Percentiles rank a stretch among this genome's conserved stretches.
Conservation (phyloP, 116 monocot species). For the Thalassia testudinum region DNA sequence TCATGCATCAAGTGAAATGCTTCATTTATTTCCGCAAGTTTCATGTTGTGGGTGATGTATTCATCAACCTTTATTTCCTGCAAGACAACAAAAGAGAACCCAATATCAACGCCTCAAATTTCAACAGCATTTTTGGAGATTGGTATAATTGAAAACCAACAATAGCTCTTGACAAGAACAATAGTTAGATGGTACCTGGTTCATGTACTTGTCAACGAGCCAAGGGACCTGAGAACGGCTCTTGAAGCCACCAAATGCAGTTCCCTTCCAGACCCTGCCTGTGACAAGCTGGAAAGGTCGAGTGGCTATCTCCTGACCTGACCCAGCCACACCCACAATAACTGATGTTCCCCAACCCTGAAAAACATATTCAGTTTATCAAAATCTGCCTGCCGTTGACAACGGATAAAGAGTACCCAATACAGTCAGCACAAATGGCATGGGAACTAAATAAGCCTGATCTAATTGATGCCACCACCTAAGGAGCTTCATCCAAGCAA, state of each 20-base stretch:
- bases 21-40: conserved; percentile 60
- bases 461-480: too few species aligned
- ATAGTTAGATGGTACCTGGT: conserved; percentile 30
- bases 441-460: too few species aligned
- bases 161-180: neutral
- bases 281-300: conserved; percentile 97
- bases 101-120: neutral
- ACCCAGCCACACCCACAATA: conserved; percentile 91
- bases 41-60: conserved; percentile 79
- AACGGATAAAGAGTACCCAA: too few species aligned
- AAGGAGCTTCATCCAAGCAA: too few species aligned
- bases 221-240: conserved; percentile 98
- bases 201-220: conserved; percentile 91
- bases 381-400: too few species aligned
- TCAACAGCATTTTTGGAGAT: neutral
- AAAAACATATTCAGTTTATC: too few species aligned
- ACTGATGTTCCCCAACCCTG: conserved; percentile 99
- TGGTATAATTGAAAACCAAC: neutral
- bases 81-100: neutral
- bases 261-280: conserved; percentile 97
- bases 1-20: conserved; percentile 84
- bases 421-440: too few species aligned
- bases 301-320: conserved; percentile 89
- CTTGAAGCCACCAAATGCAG: conserved; percentile 98
- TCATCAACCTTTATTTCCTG: conserved; percentile 99